Percentiles rank a stretch among this genome's conserved stretches.
Conservation (phyloP, 176 grass and related monocot genomes). For the Hordeum vulgare region MorexV3_pseudomolecules_assembly NC_058522.1:514278093-514278592, state of each 20-base stretch:
- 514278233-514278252: not conserved
- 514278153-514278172: not conserved
- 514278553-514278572: no score
- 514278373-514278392: not conserved
- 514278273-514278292: not conserved
- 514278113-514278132: not conserved
- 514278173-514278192: not conserved
- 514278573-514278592: no score
- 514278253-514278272: not conserved
- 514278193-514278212: not conserved
- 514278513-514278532: no score
- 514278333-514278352: not conserved
- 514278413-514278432: no score
- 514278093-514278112: not conserved
- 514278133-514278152: not conserved
- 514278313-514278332: not conserved
- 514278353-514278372: not conserved
- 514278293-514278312: not conserved
- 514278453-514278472: no score
- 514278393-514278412: no score
- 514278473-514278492: no score
- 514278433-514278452: no score
- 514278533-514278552: no score
- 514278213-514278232: not conserved
- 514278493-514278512: no score